phyloP scores from a whole-genome alignment of 345 rosid species.

The Euphorbia tirucalli region DNA sequence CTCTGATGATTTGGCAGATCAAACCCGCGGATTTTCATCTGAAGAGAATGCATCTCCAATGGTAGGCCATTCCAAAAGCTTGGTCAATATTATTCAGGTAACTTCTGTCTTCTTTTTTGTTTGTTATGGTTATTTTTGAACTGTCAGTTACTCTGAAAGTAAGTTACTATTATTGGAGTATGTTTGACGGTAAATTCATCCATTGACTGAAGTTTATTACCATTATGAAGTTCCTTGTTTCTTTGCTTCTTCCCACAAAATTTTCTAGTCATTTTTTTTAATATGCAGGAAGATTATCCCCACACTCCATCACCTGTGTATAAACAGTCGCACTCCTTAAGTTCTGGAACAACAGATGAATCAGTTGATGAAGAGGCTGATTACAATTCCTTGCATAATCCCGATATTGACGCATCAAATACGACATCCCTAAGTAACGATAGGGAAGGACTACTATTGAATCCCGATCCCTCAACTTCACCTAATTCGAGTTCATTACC shows the following conservation, averaged over 20 bases:
- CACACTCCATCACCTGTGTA: conserved; percentile 34
- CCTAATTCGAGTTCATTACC: conserved; percentile 21
- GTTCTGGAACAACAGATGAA: conserved; percentile 35
- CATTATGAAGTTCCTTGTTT: not conserved
- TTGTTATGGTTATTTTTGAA: not conserved
- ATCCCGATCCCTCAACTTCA: conserved; percentile 17
- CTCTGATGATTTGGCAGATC: conserved; percentile 21
- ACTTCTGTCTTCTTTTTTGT: not conserved
- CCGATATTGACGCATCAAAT: conserved; percentile 28
- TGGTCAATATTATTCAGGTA: conserved; percentile 45
- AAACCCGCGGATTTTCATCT: conserved; percentile 24
- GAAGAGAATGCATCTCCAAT: conserved; percentile 21
- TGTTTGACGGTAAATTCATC: not conserved
- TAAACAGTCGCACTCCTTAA: conserved; percentile 41
- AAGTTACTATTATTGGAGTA: not conserved
- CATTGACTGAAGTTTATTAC: conserved; percentile 7
- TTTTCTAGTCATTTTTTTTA: conserved; percentile 11
- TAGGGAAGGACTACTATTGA: conserved; percentile 15
- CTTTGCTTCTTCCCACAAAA: conserved; percentile 1
- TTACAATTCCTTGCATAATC: conserved; percentile 26
- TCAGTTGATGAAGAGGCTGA: conserved; percentile 26
- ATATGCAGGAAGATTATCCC: conserved; percentile 42
- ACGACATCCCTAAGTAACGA: conserved; percentile 24
- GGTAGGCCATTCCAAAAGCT: conserved; percentile 28
- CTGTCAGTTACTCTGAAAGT: not conserved